Percentiles rank a stretch among this genome's conserved stretches.
Evolutionary conservation across 2,329 filamentous ascomycete species (phyloP).

Genomic region (Fusarium virguliforme): DNA sequence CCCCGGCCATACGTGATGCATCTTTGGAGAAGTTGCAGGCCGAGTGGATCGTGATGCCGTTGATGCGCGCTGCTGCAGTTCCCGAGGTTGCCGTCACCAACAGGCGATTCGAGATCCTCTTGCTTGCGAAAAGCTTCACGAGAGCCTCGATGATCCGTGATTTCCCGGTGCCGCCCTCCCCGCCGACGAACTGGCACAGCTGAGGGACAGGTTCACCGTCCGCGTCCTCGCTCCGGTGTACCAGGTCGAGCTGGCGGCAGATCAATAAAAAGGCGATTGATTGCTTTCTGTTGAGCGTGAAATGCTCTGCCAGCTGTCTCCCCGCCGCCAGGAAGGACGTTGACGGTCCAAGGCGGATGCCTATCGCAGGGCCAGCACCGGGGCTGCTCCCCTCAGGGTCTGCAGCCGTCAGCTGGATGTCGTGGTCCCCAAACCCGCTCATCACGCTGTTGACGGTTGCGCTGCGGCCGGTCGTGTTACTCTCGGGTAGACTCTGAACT

Average conservation of each 20-base stretch:
- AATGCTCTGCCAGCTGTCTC: no score
- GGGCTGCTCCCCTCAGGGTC: no score
- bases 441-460: no score
- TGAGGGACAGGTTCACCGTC: not conserved
- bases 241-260: not conserved
- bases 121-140: not conserved
- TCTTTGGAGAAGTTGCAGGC: conserved; percentile 29
- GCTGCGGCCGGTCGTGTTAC: no score
- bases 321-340: no score
- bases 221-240: not conserved
- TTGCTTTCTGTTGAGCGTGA: no score
- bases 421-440: no score
- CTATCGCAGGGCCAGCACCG: no score
- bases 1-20: not conserved
- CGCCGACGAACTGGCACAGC: conserved; percentile 11
- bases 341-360: no score
- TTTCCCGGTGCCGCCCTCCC: conserved; percentile 19
- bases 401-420: no score
- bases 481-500: no score
- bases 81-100: conserved; percentile 19
- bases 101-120: not conserved
- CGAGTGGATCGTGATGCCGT: conserved; percentile 31
- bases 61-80: conserved; percentile 22
- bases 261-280: no score
- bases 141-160: conserved; percentile 9